phyloP scores from a whole-genome alignment of 768 basidiomycete species.

The Psilocybe cubensis region DNA sequence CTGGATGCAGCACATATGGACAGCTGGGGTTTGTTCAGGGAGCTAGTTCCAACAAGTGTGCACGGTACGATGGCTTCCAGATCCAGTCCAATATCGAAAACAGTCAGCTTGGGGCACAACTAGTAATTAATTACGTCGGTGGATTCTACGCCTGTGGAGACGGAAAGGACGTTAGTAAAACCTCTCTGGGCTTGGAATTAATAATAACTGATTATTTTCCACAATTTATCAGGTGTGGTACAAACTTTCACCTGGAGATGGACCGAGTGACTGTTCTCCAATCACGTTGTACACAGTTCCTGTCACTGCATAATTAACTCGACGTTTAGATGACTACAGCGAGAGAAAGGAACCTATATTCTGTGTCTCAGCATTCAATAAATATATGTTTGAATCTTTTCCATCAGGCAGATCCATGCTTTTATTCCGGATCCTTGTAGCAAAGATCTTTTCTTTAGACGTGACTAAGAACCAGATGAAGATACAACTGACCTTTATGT shows the following conservation, averaged over 20 bases:
- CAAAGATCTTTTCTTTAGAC: too few relatives aligned
- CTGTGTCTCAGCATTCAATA: too few relatives aligned
- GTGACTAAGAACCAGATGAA: too few relatives aligned
- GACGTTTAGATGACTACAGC: too few relatives aligned
- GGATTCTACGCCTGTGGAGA: slow-evolving; percentile 31
- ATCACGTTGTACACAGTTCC: slow-evolving; percentile 25
- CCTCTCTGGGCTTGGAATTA: not conserved
- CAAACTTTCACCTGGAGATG: slow-evolving; percentile 16
- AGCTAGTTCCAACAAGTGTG: slow-evolving; percentile 26
- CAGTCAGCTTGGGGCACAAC: slow-evolving; percentile 27
- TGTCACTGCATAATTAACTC: slow-evolving; percentile 2
- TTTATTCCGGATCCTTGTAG: too few relatives aligned
- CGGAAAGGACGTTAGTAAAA: slow-evolving; percentile 23
- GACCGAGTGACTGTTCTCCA: slow-evolving; percentile 18
- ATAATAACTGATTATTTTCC: not conserved
- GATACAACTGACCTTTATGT: too few relatives aligned
- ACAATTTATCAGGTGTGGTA: slow-evolving; percentile 28
- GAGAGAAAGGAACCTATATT: too few relatives aligned
- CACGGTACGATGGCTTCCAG: slow-evolving; percentile 21
- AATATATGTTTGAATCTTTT: too few relatives aligned
- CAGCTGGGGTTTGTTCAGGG: slow-evolving; percentile 22
- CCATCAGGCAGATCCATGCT: too few relatives aligned
- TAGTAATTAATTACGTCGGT: slow-evolving; percentile 28
- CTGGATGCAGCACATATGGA: slow-evolving; percentile 24
- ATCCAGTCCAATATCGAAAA: slow-evolving; percentile 29